Conservation (phyloP, 257 asterid genomes). For the Salvia splendens region DNA sequence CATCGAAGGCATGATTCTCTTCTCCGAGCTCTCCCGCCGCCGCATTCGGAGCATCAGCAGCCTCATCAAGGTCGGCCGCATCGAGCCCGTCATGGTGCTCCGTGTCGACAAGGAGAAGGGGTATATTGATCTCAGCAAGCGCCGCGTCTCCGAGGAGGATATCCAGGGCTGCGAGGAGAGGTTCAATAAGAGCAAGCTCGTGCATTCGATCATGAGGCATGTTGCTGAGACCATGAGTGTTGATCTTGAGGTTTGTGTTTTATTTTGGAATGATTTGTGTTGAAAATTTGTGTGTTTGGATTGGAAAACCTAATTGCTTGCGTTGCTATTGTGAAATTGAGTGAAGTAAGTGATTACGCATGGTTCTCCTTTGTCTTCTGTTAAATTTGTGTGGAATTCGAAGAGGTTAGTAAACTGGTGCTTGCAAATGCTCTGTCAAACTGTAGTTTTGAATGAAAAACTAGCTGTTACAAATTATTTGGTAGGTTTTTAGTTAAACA, state of each 20-base stretch:
- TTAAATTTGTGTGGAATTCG: neutral
- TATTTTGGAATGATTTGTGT: too few relatives aligned
- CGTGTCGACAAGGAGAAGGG: slow-evolving; percentile 96
- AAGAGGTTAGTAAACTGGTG: slow-evolving; percentile 4
- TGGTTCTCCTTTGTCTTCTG: neutral
- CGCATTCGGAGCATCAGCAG: slow-evolving; percentile 95
- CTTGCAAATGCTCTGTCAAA: neutral
- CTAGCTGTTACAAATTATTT: too few relatives aligned
- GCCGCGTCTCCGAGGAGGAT: slow-evolving; percentile 97
- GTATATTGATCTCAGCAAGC: slow-evolving; percentile 90
- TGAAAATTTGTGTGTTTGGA: neutral
- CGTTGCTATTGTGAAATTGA: neutral
- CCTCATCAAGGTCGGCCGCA: slow-evolving; percentile 86
- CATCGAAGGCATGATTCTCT: slow-evolving; percentile 95
- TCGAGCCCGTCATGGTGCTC: slow-evolving; percentile 96
- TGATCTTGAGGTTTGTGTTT: slow-evolving; percentile 65
- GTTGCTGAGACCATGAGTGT: slow-evolving; percentile 85
- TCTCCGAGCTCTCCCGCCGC: slow-evolving; percentile 97
- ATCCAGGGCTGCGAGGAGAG: slow-evolving; percentile 88
- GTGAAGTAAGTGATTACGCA: neutral
- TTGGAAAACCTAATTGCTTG: slow-evolving; percentile 2
- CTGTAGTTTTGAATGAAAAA: too few relatives aligned
- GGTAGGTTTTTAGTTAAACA: too few relatives aligned
- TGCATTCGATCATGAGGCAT: slow-evolving; percentile 97
- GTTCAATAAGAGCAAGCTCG: slow-evolving; percentile 94